Evolutionary conservation across 2,329 filamentous ascomycete species (phyloP).

Genomic region (Mycogone perniciosa): DNA sequence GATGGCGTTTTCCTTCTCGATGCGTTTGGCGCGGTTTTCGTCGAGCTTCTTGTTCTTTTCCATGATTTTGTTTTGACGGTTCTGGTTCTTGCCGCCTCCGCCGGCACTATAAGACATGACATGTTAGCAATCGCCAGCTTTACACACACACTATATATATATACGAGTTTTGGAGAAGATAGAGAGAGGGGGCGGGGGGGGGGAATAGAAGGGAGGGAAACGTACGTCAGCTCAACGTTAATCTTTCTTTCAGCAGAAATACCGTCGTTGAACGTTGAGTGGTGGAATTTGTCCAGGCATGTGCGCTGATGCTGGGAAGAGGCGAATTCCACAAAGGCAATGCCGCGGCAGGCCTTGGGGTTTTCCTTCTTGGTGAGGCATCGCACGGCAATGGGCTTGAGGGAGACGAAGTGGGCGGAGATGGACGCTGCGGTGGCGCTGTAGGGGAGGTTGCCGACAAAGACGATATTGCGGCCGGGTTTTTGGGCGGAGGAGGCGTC

Average conservation of each 20-base stretch:
- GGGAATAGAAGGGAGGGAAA: conserved; percentile 16
- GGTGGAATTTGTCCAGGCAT: conserved; percentile 84
- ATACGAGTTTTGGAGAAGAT: conserved; percentile 1
- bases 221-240: conserved; percentile 85
- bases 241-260: conserved; percentile 61
- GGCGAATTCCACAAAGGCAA: conserved; percentile 85
- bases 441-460: conserved; percentile 76
- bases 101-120: conserved; percentile 55
- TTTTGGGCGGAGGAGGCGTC: conserved; percentile 15
- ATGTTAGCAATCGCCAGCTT: neutral
- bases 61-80: conserved; percentile 68
- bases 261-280: conserved; percentile 64
- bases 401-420: conserved; percentile 67
- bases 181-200: neutral
- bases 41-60: conserved; percentile 82
- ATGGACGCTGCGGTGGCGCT: conserved; percentile 66
- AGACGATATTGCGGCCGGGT: conserved; percentile 28
- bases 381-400: conserved; percentile 48
- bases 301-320: conserved; percentile 87
- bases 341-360: conserved; percentile 60
- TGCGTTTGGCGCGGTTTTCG: conserved; percentile 50
- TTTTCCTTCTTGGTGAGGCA: conserved; percentile 63
- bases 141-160: neutral
- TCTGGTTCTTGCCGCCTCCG: conserved; percentile 71
- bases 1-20: conserved; percentile 39